Percentiles rank a stretch among this genome's conserved stretches.
These are phyloP conservation scores for Apiospora koreana DNA, from an alignment of 2,329 filamentous ascomycete species.

Conservation along the genomic window DNA sequence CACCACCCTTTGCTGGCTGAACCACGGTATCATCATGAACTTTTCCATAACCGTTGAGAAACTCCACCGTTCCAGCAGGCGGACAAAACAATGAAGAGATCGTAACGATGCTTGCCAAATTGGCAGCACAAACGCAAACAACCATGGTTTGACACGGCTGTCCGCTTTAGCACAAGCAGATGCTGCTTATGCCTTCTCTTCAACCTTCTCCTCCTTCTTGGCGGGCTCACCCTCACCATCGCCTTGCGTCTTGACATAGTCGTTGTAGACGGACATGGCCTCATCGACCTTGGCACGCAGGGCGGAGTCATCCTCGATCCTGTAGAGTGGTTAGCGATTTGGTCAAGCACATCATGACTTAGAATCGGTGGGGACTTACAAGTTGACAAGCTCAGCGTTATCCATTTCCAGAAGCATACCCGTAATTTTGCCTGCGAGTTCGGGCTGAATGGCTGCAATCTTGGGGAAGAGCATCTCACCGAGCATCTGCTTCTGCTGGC, in stretches of 20 bases:
- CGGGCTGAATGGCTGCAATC: slow-evolving; percentile 91
- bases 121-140: slow-evolving; percentile 10
- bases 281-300: slow-evolving; percentile 96
- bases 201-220: slow-evolving; percentile 54
- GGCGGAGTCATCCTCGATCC: slow-evolving; percentile 85
- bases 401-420: slow-evolving; percentile 99
- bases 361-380: slow-evolving; percentile 66
- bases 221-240: slow-evolving; percentile 37
- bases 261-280: slow-evolving; percentile 94
- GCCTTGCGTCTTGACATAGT: slow-evolving; percentile 90
- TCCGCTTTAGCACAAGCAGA: slow-evolving; percentile 8
- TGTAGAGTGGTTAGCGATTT: slow-evolving; percentile 39
- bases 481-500: slow-evolving; percentile 97
- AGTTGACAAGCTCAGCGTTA: slow-evolving; percentile 86
- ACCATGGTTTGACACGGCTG: not conserved
- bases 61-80: slow-evolving; percentile 20
- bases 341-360: not conserved
- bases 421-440: slow-evolving; percentile 98
- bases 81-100: slow-evolving; percentile 17
- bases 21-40: slow-evolving; percentile 30
- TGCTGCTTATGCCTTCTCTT: slow-evolving; percentile 52
- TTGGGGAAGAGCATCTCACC: slow-evolving; percentile 98
- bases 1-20: slow-evolving; percentile 21
- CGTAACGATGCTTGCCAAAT: slow-evolving; percentile 18
- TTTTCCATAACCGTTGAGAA: slow-evolving; percentile 34